Base-by-base conservation (phyloP, 1,284 basidiomycete genomes). In the Microbotryum silenes-acaulis region DNA sequence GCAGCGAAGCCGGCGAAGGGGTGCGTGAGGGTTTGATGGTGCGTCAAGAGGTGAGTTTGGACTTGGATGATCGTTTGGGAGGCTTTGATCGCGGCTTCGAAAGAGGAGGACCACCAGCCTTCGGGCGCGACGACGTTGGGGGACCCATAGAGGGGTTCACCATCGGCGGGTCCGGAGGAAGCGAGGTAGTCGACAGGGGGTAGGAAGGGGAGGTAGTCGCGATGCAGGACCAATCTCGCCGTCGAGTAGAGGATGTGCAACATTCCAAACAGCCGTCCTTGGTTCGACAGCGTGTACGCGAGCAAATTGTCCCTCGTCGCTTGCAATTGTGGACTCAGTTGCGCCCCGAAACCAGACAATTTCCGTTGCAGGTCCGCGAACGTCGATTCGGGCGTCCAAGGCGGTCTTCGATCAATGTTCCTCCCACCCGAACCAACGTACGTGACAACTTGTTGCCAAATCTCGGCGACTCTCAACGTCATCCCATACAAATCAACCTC, bases 181-280 rank as follows among this genome's bases (percentile, higher is more conserved):
- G 46, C 46, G 48, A n/a, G 25, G 20, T 44, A 70, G 37, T 67
- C 59, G 21, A 50, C 45, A 8, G 64, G 65, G 18, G 69, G 69
- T 12, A 70, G 58, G 55, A 70, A 70, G 12, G 69, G 69, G 6
- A 70, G 56, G 60, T 70, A 70, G 56, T 70, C 69, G 47, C 69
- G 69, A 48, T 70, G 69, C 12, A 70, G 57, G 9, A 67, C 61
- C 9, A 69, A 61, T 7, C 54, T 54, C 20, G 69, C 61, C 20
- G 59, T 56, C 16, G 64, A 58, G 51, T 62, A 64, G 10, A 67
- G 56, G 8, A 69, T 50, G 27, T 70, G 69, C 37, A 70, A 48
- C 63, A 69, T 58, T 10, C 62, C 66, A 57, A 67, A 69, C 23
- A 60, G 51, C 42, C 65, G 46, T 56, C 64, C 61, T 57, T 67